These are phyloP conservation scores for Boeremia exigua DNA, from an alignment of 2,329 filamentous ascomycete species.

Conservation along the genomic window DNA sequence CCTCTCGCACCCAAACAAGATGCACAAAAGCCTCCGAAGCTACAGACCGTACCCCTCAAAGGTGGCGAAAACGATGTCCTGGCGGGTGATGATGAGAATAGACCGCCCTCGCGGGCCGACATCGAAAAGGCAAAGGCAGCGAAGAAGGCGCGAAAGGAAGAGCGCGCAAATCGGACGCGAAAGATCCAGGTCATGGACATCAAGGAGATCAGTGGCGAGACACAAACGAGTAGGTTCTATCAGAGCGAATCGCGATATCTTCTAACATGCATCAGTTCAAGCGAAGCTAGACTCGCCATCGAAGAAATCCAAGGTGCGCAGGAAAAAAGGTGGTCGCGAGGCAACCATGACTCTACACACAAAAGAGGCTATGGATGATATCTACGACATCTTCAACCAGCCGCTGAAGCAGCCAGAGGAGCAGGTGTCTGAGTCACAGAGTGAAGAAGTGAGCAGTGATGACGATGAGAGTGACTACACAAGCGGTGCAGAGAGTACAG, in stretches of 20 bases:
- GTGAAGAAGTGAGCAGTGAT: conserved; percentile 71
- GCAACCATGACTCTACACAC: conserved; percentile 99
- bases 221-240: conserved; percentile 78
- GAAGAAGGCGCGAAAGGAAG: conserved; percentile 56
- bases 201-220: conserved; percentile 73
- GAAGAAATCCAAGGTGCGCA: conserved; percentile 71
- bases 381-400: conserved; percentile 96
- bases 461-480: conserved; percentile 70
- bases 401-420: conserved; percentile 65
- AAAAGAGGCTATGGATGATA: conserved; percentile 92
- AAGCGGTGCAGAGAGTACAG: conserved; percentile 83
- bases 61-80: conserved; percentile 42
- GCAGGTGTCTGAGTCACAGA: conserved; percentile 61
- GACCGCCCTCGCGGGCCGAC: conserved; percentile 53
- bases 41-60: conserved; percentile 42
- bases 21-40: conserved; percentile 24
- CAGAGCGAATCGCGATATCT: neutral
- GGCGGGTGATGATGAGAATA: conserved; percentile 55
- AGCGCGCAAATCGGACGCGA: conserved; percentile 57
- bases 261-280: conserved; percentile 68
- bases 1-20: conserved; percentile 27
- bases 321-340: conserved; percentile 76
- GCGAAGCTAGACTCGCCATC: conserved; percentile 91
- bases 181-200: conserved; percentile 78
- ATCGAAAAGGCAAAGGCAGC: conserved; percentile 64